Base-by-base conservation (phyloP, 2,329 filamentous ascomycete species). In the Claviceps quebecensis region DNA sequence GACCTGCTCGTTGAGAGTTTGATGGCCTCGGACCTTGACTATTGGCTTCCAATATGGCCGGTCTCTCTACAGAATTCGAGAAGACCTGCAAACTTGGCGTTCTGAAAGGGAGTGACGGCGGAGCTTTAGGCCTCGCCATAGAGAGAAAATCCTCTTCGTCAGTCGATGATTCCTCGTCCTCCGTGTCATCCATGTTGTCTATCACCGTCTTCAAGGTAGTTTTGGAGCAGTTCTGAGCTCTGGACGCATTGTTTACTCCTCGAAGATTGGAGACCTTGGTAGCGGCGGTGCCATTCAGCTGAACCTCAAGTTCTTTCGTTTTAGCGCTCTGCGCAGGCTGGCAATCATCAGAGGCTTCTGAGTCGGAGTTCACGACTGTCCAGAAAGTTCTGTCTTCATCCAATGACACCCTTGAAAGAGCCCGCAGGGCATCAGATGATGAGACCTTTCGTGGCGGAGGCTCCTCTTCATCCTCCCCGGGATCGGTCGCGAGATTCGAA, bases 341-440 rank as follows among this genome's bases (percentile, higher is more conserved):
- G 2, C 45, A 38, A 13, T 52, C 47, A 11, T 49, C 50, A 22
- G 53, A 48, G 40, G 63, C 59, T 29, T 67, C 65, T 13, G 58
- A 51, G 19, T 61, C 63, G 5, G 66, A 60, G 50, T 67, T 71
- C 6, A 76, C 71, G 22, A 75, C 67, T 4, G 72, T 75, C 73
- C 73, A 76, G n/a, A 73, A 67, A 4, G 72, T 73, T 9, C 62
- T 66, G 39, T 54, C 53, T 58, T 71, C 74, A 49, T 75, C 75
- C n/a, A 73, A 59, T 5, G 76, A 75, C 23, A 64, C 66, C 55
- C 75, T 67, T 16, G 76, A 76, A 47, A 80, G 61, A 3, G 72
- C 72, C 52, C 75, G 70, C 40, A 80, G 61, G 5, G 72, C 71
- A 55, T 80, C 75, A 0, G 76, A 76, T 11, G 76, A 78, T 4